Base-by-base conservation (phyloP, 352 stramenopile species). In the Plasmopara halstedii region DNA sequence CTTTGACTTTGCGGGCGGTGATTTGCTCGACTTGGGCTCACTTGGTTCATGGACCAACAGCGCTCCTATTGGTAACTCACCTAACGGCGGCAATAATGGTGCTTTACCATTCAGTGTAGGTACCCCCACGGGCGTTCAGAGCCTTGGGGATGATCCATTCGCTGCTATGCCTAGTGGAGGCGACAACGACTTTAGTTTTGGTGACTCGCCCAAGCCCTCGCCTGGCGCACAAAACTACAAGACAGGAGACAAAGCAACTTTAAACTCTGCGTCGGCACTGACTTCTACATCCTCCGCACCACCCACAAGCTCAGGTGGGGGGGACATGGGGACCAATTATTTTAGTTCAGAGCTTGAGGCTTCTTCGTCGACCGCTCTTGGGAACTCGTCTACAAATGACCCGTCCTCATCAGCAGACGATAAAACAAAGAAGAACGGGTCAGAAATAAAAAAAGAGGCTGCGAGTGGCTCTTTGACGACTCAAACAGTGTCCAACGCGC, bases 91-190 rank as follows among this genome's bases (percentile, higher is more conserved):
- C 4, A 52, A 36, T 22, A 46, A 48, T 11, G 51, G 56, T 25
- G 52, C 46, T 1, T 52, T 94, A 20, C 82, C 82, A 5, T 91
- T 94, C 53, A 91, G 78, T 55, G 76, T 94, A 32, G 82, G 82
- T 4, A 94, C 82, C 1, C 82, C 82, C 22, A 91, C 82, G 21
- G 82, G 82, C 36, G 73, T 94, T 6, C 77, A 85, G 50, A 90
- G 79, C 46, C 69, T 94, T 11, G 79, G 77, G 14, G 80, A 91
- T 34, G 77, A 91, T 42, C 66, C 73, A 4, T 91, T 91, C 41
- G 62, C 65, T 13, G 47, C 64, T 5, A 65, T 79, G 41, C 61
- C 64, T 17, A 62, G 57, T 2, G 59, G 50, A 3, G 58, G 61
- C 26, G 71, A 74, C 39, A 71, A 85, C 33, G 80, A 88, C 46